Base-by-base conservation (phyloP, 1,284 basidiomycete species). In the Dichomitus squalens region DNA sequence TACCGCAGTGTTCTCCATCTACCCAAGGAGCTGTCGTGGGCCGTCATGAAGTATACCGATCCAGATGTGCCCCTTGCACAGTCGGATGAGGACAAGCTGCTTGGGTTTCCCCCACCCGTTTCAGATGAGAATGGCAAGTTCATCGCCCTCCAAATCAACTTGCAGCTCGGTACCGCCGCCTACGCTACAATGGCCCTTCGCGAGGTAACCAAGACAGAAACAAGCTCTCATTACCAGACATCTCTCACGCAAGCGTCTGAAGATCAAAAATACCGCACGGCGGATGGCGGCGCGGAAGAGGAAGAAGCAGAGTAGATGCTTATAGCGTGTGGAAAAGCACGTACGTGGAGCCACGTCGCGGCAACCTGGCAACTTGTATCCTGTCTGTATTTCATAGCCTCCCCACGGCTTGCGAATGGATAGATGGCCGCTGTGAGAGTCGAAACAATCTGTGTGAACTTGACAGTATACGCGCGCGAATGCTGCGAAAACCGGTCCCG, bases 101-200 rank as follows among this genome's bases (percentile, higher is more conserved):
- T 98, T 27, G 87, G 86, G 4, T 85, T 93, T 58, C 89, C 95
- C 64, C 76, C 87, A 6, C 88, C 93, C 6, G 80, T 75, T 11
- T 66, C 83, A 33, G 80, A 82, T 12, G 83, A 85, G 60, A 81
- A 86, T 58, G 93, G 93, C 44, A 90, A 85, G 66, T 96, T 95
- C 73, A 77, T 87, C 69, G 95, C 95, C 1, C 75, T 97, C 35
- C 93, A 95, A 69, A 85, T 97, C 55, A 76, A 86, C 49, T 75
- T 96, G 57, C 85, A 83, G 12, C 80, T 98, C 20, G 92, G 92
- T 21, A 93, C 93, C 3, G 90, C 92, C 2, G 90, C 93, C 2
- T 98, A 96, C 73, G 95, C 95, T 2, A 98, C 95, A 3, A 98
- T 98, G 95, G 95, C 95, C 4, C 73, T 98, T 61, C 85, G 95